Conservation (phyloP, 352 stramenopile genomes). For the Phytophthora agathidicida region DNA sequence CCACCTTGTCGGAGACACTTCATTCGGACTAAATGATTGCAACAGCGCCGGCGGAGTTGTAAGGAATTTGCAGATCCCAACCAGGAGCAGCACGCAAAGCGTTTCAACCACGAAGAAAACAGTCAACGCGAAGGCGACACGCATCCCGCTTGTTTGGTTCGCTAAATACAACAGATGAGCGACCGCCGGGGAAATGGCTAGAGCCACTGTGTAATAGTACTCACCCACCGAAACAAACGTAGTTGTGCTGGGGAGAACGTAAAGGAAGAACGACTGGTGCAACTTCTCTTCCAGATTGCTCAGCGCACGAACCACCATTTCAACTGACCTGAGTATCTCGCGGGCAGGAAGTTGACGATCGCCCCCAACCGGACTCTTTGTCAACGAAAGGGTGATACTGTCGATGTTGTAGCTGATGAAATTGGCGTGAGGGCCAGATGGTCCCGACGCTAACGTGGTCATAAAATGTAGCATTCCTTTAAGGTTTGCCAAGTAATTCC, state of each 20-base stretch:
- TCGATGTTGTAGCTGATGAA: constrained; percentile 91
- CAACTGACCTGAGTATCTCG: constrained; percentile 56
- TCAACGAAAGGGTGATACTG: constrained; percentile 67
- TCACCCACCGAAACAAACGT: constrained; percentile 89
- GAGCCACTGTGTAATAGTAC: constrained; percentile 84
- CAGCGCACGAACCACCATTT: constrained; percentile 74
- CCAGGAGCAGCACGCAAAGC: constrained; percentile 28
- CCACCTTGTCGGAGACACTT: constrained; percentile 17
- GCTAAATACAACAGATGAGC: constrained; percentile 59
- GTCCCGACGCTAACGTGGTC: constrained; percentile 64
- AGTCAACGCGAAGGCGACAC: constrained; percentile 56
- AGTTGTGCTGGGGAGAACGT: constrained; percentile 71
- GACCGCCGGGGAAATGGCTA: constrained; percentile 73
- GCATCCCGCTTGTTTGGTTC: constrained; percentile 62
- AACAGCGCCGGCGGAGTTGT: constrained; percentile 9
- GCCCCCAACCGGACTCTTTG: constrained; percentile 16
- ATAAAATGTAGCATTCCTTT: constrained; percentile 85
- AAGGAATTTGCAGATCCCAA: constrained; percentile 10
- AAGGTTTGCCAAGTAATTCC: constrained; percentile 62
- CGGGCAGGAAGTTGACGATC: constrained; percentile 34
- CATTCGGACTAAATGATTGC: constrained; percentile 8
- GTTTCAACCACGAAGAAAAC: constrained; percentile 47
- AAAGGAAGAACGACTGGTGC: constrained; percentile 90
- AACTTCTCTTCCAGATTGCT: constrained; percentile 91
- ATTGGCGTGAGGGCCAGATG: constrained; percentile 69